Conservation (phyloP, 768 basidiomycete species). For the Russula griseocarnosa region DNA sequence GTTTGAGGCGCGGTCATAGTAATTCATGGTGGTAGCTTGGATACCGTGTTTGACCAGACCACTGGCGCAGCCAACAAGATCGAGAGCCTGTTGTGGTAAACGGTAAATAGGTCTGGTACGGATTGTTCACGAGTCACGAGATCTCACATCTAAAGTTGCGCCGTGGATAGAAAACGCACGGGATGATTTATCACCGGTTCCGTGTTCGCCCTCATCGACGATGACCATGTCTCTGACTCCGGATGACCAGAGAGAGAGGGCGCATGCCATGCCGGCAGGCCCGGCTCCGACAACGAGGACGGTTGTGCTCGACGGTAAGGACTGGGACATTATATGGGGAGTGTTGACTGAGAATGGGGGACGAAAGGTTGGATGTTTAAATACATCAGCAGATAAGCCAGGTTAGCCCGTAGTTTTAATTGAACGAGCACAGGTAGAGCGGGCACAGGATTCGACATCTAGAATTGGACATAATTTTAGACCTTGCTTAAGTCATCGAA, state of each 20-base stretch:
- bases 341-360: not conserved
- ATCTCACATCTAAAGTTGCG: conserved; percentile 47
- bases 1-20: conserved; percentile 34
- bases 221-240: conserved; percentile 42
- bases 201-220: conserved; percentile 41
- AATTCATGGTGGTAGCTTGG: conserved; percentile 31
- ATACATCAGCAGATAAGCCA: not conserved
- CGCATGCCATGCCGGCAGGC: conserved; percentile 46
- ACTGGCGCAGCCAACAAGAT: conserved; percentile 43
- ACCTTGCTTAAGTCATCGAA: conserved; percentile 11
- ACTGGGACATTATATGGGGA: conserved; percentile 28
- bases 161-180: conserved; percentile 50
- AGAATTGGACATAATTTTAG: no score
- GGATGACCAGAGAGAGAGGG: conserved; percentile 44
- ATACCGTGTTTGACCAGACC: conserved; percentile 39
- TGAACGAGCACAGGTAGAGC: not conserved
- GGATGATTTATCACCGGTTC: conserved; percentile 38
- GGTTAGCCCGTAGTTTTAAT: not conserved
- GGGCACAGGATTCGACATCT: no score
- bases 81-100: conserved; percentile 44
- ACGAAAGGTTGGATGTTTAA: not conserved
- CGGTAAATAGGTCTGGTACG: conserved; percentile 27
- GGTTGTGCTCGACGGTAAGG: conserved; percentile 38
- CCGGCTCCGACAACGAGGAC: conserved; percentile 51
- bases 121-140: not conserved